Base-by-base conservation (phyloP, 441 rosid species). In the Populus hybrid region DNA sequence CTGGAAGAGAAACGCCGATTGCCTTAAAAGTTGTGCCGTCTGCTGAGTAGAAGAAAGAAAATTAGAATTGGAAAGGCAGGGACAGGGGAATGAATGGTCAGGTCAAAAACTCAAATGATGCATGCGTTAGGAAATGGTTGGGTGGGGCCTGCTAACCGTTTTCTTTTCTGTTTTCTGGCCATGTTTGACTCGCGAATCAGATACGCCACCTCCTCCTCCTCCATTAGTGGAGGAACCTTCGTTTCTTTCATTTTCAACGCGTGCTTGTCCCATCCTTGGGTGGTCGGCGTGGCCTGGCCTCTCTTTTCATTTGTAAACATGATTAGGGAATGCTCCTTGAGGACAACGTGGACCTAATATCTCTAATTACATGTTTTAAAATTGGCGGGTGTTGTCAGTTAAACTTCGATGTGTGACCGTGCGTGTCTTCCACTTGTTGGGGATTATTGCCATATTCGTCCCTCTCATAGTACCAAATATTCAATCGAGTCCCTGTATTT, bases 91-190 rank as follows among this genome's bases (percentile, higher is more conserved):
- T 7, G 20, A 29, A 29, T 29, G 10, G 3, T n/a, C 8, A 29
- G 78, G 45, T 75, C 78, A 45, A 68, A 75, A 6, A 29, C 72
- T 63, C 68, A 38, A 69, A 33, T 33, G 74, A 69, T 36, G 31
- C 72, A 42, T 29, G 36, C 7, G 24, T 64, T 74, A 7, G 11
- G 67, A 9, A 35, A 61, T 61, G 35, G 76, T 29, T 0, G 63
- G 35, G 16, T 5, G 9, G 61, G 45, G 61, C 74, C 69, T 72
- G 40, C 67, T 23, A 29, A 28, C 63, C 63, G 38, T 3, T 29
- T 29, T 29, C 31, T 29, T 29, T 61, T 59, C 31, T 40, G 31
- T 6, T 24, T 59, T 69, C 31, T 59, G 28, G 14, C 63, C 10
- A 18, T 20, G 68, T 59, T 67, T 73, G 77, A 73, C 74, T 29